These are phyloP conservation scores for Boletellus dicymbophilus DNA, from an alignment of 1,284 basidiomycete species.

Conservation along the genomic window DNA sequence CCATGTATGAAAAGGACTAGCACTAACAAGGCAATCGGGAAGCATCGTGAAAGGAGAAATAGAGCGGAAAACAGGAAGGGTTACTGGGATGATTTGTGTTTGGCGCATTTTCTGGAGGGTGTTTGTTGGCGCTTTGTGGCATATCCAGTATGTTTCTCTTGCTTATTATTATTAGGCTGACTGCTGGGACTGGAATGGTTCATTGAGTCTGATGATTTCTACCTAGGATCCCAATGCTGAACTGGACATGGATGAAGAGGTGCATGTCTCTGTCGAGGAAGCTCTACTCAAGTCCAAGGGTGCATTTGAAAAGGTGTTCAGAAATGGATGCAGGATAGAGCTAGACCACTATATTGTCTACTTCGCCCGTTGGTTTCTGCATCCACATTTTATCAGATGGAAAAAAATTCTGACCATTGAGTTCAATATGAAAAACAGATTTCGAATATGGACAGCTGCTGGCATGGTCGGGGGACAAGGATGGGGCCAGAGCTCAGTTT, in stretches of 20 bases:
- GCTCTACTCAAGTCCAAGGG: slow-evolving; percentile 53
- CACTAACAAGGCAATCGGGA: slow-evolving; percentile 7
- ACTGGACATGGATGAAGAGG: slow-evolving; percentile 38
- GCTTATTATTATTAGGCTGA: too few relatives aligned
- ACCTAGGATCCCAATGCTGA: slow-evolving; percentile 59
- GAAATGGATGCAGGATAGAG: slow-evolving; percentile 73
- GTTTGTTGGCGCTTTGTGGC: slow-evolving; percentile 82
- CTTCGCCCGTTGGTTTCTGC: slow-evolving; percentile 71
- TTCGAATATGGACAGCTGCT: slow-evolving; percentile 80
- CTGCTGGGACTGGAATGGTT: too few relatives aligned
- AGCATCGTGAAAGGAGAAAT: slow-evolving; percentile 38
- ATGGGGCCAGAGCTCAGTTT: slow-evolving; percentile 63
- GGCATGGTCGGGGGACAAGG: slow-evolving; percentile 58
- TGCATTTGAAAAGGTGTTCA: slow-evolving; percentile 73
- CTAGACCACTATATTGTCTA: slow-evolving; percentile 84
- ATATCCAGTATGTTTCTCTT: slow-evolving; percentile 71
- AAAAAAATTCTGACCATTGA: too few relatives aligned
- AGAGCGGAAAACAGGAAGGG: slow-evolving; percentile 59
- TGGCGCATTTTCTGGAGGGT: slow-evolving; percentile 84
- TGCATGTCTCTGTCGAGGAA: slow-evolving; percentile 42
- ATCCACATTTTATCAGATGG: too few relatives aligned
- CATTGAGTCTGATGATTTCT: slow-evolving; percentile 11
- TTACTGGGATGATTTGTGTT: slow-evolving; percentile 87
- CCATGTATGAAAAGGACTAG: too few relatives aligned
- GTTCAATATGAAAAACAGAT: slow-evolving; percentile 56